These are phyloP conservation scores for Torulaspora globosa DNA, from an alignment of 1,139 yeast species.

Conservation along the genomic window DNA sequence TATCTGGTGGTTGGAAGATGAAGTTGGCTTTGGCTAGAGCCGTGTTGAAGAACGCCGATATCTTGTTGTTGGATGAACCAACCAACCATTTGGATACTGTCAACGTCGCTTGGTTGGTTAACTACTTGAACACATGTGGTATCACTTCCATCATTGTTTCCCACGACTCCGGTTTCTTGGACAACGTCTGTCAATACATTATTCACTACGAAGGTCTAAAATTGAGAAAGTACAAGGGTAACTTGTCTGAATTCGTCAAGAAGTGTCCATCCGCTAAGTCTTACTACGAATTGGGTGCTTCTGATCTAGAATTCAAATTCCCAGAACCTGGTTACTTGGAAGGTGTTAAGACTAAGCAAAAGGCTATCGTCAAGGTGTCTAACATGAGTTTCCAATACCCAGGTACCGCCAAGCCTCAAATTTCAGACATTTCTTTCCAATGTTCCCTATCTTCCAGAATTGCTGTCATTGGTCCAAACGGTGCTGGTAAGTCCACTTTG, in stretches of 20 bases:
- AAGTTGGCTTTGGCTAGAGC: slow-evolving; percentile 99
- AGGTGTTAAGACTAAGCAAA: slow-evolving; percentile 99
- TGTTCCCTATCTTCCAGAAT: slow-evolving; percentile 98
- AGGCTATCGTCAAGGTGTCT: slow-evolving; percentile 97
- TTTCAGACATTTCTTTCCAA: slow-evolving; percentile 88
- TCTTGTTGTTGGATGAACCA: slow-evolving; percentile 97
- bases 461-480: slow-evolving; percentile 99
- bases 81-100: slow-evolving; percentile 99
- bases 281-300: slow-evolving; percentile 97
- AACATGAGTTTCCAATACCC: slow-evolving; percentile 99
- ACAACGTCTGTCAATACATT: slow-evolving; percentile 94
- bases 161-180: slow-evolving; percentile 99
- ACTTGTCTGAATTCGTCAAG: slow-evolving; percentile 96
- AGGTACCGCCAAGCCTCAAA: slow-evolving; percentile 96
- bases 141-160: slow-evolving; percentile 97
- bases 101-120: slow-evolving; percentile 98
- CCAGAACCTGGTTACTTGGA: slow-evolving; percentile 99
- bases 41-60: slow-evolving; percentile 97
- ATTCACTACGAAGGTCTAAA: slow-evolving; percentile 99
- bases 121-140: slow-evolving; percentile 98
- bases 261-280: slow-evolving; percentile 98
- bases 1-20: slow-evolving; percentile 99
- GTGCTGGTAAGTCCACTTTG: slow-evolving; percentile 99
- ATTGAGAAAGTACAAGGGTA: slow-evolving; percentile 99
- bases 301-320: slow-evolving; percentile 92